Evolutionary conservation across 352 stramenopile species (phyloP).

Genomic region (Phytopythium sindhum): DNA sequence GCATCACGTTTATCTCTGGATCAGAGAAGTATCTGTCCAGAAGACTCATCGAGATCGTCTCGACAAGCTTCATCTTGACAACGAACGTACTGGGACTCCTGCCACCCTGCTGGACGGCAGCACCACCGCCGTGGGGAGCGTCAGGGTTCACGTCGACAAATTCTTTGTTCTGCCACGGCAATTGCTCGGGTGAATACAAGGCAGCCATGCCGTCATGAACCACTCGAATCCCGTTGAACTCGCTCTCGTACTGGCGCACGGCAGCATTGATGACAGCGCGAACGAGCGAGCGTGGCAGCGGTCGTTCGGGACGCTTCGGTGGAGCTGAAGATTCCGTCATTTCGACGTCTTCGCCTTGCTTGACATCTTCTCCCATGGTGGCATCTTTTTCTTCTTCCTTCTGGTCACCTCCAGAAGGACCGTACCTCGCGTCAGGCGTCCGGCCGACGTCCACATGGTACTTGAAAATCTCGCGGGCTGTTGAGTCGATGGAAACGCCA

Average conservation of each 20-base stretch:
- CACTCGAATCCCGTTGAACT: slow-evolving; percentile 53
- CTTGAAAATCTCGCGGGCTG: slow-evolving; percentile 56
- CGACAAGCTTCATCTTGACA: slow-evolving; percentile 64
- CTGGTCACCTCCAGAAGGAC: slow-evolving; percentile 29
- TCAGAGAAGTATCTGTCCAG: slow-evolving; percentile 50
- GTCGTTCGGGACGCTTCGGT: slow-evolving; percentile 27
- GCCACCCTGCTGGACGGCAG: slow-evolving; percentile 2
- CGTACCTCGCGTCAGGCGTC: slow-evolving; percentile 52
- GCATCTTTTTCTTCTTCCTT: slow-evolving; percentile 29
- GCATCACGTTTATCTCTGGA: slow-evolving; percentile 56
- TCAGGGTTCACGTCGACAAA: slow-evolving; percentile 60
- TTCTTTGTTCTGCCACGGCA: slow-evolving; percentile 52
- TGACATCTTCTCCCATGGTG: slow-evolving; percentile 29
- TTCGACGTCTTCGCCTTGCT: slow-evolving; percentile 38
- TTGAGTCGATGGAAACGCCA: slow-evolving; percentile 41
- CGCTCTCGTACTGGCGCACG: slow-evolving; percentile 41
- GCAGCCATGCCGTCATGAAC: slow-evolving; percentile 65
- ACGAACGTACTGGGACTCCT: slow-evolving; percentile 31
- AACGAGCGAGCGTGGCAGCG: slow-evolving; percentile 43
- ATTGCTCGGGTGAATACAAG: slow-evolving; percentile 42
- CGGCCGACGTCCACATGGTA: slow-evolving; percentile 68
- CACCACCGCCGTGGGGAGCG: slow-evolving; percentile 4
- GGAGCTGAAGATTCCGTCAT: slow-evolving; percentile 27
- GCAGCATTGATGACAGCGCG: slow-evolving; percentile 60
- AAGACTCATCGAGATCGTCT: slow-evolving; percentile 46